phyloP scores from a whole-genome alignment of 495 filamentous ascomycete species.

The Aspergillus haitiensis region DNA sequence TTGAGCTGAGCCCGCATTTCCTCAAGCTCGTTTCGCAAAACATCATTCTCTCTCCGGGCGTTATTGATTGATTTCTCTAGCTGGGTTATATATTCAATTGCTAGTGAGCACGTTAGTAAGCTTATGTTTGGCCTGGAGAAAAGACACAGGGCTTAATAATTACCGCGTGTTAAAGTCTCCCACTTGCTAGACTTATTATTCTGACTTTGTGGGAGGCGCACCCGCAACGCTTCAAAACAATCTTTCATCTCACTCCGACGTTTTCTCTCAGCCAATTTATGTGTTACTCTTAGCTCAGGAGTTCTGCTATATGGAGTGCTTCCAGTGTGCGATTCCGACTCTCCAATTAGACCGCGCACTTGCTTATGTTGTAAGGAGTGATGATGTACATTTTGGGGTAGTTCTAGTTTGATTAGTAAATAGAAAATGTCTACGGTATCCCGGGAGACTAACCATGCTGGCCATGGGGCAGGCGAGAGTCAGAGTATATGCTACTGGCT shows the following conservation, averaged over 20 bases:
- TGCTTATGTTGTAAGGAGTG: constrained; percentile 76
- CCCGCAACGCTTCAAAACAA: constrained; percentile 83
- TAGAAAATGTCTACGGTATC: not conserved
- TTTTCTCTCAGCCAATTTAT: constrained; percentile 95
- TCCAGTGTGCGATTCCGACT: constrained; percentile 53
- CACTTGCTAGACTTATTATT: constrained; percentile 97
- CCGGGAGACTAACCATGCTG: constrained; percentile 55
- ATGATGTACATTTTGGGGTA: constrained; percentile 61
- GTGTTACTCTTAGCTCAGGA: constrained; percentile 89
- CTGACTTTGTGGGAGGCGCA: constrained; percentile 78
- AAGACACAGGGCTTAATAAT: constrained; percentile 5
- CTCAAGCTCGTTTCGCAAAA: constrained; percentile 53
- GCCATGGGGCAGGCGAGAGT: constrained; percentile 67
- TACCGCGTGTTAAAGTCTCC: constrained; percentile 97
- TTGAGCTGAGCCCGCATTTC: constrained; percentile 48
- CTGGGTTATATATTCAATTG: constrained; percentile 46
- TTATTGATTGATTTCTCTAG: constrained; percentile 38
- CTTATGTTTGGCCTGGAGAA: not conserved
- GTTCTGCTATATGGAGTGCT: constrained; percentile 87
- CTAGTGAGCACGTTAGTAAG: constrained; percentile 21
- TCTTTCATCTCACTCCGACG: constrained; percentile 98
- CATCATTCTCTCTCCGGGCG: constrained; percentile 48
- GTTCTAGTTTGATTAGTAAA: constrained; percentile 35
- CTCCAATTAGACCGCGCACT: constrained; percentile 63
- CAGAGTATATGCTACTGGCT: constrained; percentile 71